These are phyloP conservation scores for Podospora tetraspora DNA, from an alignment of 495 filamentous ascomycete genomes.

Conservation along the genomic window DNA sequence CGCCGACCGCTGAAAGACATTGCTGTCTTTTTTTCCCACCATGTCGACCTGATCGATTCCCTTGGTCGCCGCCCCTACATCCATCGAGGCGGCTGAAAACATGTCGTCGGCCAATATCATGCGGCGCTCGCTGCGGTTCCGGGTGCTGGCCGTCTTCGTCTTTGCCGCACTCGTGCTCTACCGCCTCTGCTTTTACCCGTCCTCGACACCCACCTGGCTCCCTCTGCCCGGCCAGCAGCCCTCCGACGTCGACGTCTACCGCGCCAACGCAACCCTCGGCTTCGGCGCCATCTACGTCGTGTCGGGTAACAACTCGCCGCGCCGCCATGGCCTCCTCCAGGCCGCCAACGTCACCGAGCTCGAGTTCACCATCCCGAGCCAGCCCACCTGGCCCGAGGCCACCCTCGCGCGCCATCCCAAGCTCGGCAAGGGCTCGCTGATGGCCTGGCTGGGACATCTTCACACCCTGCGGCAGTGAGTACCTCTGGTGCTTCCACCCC, in stretches of 20 bases:
- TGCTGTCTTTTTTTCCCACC: background rate
- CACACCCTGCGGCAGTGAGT: constrained; percentile 11
- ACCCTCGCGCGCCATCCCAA: constrained; percentile 10
- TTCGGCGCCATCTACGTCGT: constrained; percentile 34
- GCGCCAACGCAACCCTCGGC: constrained; percentile 27
- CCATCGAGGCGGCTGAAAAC: background rate
- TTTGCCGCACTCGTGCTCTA: constrained; percentile 8
- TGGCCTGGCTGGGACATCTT: constrained; percentile 19
- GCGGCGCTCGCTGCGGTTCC: constrained; percentile 11
- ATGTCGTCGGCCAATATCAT: constrained; percentile 11
- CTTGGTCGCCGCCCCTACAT: background rate
- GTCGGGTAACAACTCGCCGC: constrained; percentile 12
- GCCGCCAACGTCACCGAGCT: constrained; percentile 22
- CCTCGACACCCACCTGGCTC: constrained; percentile 5
- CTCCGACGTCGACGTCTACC: background rate
- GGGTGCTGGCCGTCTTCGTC: constrained; percentile 7
- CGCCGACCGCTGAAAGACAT: background rate
- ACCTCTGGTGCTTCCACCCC: no score
- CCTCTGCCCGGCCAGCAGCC: constrained; percentile 2
- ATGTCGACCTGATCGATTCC: background rate
- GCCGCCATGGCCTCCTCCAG: constrained; percentile 12
- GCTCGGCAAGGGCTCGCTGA: constrained; percentile 13
- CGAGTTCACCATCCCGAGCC: constrained; percentile 27
- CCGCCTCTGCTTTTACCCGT: constrained; percentile 12
- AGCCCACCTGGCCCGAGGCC: constrained; percentile 14